These are phyloP conservation scores for Erysimum pusillum DNA, from an alignment of 441 rosid species.

Conservation along the genomic window DNA sequence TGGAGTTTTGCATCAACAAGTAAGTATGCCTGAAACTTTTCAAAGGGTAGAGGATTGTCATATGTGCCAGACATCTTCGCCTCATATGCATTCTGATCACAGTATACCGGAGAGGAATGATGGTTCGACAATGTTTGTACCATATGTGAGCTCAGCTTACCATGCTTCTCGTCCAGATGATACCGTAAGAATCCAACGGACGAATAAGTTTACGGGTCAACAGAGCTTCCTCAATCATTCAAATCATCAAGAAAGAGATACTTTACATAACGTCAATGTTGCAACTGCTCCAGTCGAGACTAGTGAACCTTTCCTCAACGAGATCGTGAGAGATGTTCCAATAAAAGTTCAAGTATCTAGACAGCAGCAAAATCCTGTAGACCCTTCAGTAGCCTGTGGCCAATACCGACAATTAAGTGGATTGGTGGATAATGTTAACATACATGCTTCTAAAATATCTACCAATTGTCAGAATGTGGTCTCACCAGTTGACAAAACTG, in stretches of 20 bases:
- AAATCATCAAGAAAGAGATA: constrained; percentile 8
- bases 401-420: neutral
- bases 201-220: neutral
- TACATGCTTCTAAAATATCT: neutral
- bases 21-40: neutral
- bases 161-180: constrained; percentile 5
- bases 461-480: constrained; percentile 2
- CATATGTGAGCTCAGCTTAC: constrained; percentile 12
- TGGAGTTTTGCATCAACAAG: neutral
- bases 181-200: neutral
- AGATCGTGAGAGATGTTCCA: neutral
- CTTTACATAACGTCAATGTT: neutral
- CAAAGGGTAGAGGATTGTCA: constrained; percentile 1
- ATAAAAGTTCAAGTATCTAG: neutral
- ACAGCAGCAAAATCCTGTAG: neutral
- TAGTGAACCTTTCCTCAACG: neutral
- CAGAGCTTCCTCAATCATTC: constrained; percentile 20
- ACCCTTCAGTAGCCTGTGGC: neutral
- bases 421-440: constrained; percentile 11
- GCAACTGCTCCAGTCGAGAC: neutral
- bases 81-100: constrained; percentile 14
- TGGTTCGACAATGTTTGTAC: neutral
- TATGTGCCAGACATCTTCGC: constrained; percentile 7
- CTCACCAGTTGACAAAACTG: neutral
- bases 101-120: neutral